Conservation (phyloP, 163 green algal species). For the Scenedesmus sp. region DNA sequence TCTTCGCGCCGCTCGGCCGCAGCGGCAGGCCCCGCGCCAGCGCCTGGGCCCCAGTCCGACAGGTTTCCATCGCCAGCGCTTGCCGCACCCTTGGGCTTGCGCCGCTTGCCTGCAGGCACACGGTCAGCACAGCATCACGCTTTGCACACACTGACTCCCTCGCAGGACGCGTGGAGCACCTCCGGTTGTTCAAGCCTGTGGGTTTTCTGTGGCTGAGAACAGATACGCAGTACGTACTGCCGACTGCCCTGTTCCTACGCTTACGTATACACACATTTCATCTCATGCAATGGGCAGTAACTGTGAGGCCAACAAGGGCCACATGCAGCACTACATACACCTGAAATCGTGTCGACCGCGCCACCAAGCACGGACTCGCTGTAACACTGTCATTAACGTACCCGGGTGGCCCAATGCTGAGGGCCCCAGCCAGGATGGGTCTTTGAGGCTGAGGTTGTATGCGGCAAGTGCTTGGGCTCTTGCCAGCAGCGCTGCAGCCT, state of each 20-base stretch:
- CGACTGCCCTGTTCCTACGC: too few relatives aligned
- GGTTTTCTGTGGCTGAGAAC: background rate
- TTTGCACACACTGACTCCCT: background rate
- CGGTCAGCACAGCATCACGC: conserved; percentile 51
- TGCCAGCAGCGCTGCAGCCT: conserved; percentile 30
- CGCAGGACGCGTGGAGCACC: too few relatives aligned
- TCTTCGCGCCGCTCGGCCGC: background rate
- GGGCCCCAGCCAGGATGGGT: background rate
- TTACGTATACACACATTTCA: too few relatives aligned
- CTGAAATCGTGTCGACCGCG: background rate
- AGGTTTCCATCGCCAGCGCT: background rate
- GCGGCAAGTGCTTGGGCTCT: conserved; percentile 2
- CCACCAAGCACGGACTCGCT: background rate
- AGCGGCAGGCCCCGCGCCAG: conserved; percentile 1
- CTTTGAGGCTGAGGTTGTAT: background rate
- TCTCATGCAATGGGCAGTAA: background rate
- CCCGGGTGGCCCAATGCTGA: background rate
- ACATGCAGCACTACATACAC: background rate
- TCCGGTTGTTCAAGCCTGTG: too few relatives aligned
- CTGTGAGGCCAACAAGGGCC: too few relatives aligned
- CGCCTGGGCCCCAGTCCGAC: conserved; percentile 23
- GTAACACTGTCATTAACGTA: background rate
- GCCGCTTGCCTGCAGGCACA: background rate
- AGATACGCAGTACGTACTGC: too few relatives aligned
- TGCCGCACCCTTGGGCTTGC: background rate